Percentiles rank a stretch among this genome's conserved stretches.
These are phyloP conservation scores for Effrenium voratum DNA, from an alignment of 73 alveolate genomes.

Conservation along the genomic window DNA sequence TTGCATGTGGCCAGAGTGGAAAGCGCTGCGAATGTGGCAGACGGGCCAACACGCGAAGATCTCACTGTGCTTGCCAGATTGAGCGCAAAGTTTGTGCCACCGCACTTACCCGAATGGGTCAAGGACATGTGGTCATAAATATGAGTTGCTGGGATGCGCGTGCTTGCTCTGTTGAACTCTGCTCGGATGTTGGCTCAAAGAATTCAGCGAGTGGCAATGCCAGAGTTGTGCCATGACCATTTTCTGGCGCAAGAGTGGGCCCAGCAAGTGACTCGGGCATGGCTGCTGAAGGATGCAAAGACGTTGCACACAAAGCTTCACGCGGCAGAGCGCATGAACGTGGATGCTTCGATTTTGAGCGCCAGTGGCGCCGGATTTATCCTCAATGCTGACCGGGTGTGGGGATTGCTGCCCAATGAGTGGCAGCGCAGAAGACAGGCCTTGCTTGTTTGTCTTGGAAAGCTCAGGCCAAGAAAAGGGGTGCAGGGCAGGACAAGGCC, in stretches of 20 bases:
- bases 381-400: not conserved
- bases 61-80: not conserved
- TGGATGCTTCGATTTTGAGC: not conserved
- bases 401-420: not conserved
- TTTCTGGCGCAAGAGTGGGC: conserved; percentile 11
- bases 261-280: not conserved
- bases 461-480: too few relatives aligned
- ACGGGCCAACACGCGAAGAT: conserved; percentile 40
- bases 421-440: not conserved
- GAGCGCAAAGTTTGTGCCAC: conserved; percentile 39
- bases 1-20: conserved; percentile 38
- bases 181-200: not conserved
- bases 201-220: not conserved
- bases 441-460: too few relatives aligned
- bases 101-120: conserved; percentile 36
- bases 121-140: conserved; percentile 1
- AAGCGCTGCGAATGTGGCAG: conserved; percentile 35
- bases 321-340: not conserved
- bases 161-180: not conserved
- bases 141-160: not conserved
- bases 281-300: not conserved
- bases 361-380: not conserved
- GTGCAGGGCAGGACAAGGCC: too few relatives aligned
- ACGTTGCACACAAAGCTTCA: not conserved
- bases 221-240: not conserved